phyloP scores from a whole-genome alignment of 768 basidiomycete genomes.

The Naematelia aurantialba region DNA sequence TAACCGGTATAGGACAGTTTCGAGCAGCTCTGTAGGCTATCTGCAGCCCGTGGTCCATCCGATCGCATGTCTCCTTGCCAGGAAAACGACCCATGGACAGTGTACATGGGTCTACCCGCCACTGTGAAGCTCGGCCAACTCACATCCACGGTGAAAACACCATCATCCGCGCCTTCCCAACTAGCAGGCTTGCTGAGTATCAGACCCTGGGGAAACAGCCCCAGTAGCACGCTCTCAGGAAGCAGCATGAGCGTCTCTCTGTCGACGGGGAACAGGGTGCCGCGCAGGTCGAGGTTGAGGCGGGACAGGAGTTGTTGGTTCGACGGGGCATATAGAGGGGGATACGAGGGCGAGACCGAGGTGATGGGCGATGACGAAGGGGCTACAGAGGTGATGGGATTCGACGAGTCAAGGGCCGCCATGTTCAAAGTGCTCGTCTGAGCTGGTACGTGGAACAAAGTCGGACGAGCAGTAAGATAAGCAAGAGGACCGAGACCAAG shows the following conservation, averaged over 20 bases:
- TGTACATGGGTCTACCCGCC: no score
- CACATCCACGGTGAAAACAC: constrained; percentile 94
- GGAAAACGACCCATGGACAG: no score
- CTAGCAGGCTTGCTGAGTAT: constrained; percentile 73
- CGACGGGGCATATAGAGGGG: constrained; percentile 22
- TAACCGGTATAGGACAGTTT: no score
- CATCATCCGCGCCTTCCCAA: constrained; percentile 73
- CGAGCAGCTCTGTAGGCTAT: no score
- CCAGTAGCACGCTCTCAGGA: constrained; percentile 92
- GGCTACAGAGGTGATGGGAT: constrained; percentile 51
- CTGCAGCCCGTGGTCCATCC: no score
- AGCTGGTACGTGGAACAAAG: background rate
- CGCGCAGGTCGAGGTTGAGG: constrained; percentile 86
- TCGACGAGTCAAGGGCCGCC: constrained; percentile 41
- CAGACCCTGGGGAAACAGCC: constrained; percentile 94
- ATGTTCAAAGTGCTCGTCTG: constrained; percentile 28
- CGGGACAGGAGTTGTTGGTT: constrained; percentile 63
- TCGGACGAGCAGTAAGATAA: background rate
- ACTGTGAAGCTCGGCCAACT: no score
- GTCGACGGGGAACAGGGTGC: constrained; percentile 86
- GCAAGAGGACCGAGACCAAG: background rate
- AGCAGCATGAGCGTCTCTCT: constrained; percentile 97
- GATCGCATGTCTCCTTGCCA: no score
- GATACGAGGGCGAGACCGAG: constrained; percentile 42
- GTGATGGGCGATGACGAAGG: constrained; percentile 41